Evolutionary conservation across 495 filamentous ascomycete species (phyloP).

Genomic region (Clavariopsis aquatica): DNA sequence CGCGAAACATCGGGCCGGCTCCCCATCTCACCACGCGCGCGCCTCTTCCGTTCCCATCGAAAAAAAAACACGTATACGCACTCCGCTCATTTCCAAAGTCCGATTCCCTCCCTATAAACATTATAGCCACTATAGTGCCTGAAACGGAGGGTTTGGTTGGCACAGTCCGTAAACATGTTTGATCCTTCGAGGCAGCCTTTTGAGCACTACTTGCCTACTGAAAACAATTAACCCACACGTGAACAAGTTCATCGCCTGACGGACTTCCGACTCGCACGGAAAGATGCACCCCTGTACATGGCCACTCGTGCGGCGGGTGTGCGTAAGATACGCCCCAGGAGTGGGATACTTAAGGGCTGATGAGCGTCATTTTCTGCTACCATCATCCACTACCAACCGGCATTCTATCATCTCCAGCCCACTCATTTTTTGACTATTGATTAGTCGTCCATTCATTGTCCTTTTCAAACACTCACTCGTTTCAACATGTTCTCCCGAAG

Average conservation of each 20-base stretch:
- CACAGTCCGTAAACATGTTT: neutral
- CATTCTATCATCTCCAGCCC: neutral
- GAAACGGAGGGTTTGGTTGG: neutral
- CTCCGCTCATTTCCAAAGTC: neutral
- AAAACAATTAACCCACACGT: neutral
- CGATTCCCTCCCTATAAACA: neutral
- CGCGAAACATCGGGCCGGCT: neutral
- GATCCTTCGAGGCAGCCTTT: neutral
- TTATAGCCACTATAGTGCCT: neutral
- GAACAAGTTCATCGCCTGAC: neutral
- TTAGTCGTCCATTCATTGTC: conserved; percentile 11
- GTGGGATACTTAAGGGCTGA: neutral
- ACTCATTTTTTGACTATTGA: conserved; percentile 2
- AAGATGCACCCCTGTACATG: neutral
- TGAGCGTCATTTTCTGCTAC: neutral
- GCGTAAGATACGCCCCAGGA: neutral
- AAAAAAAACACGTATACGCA: too few species aligned
- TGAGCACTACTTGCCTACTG: neutral
- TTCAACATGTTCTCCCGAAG: neutral
- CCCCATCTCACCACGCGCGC: neutral
- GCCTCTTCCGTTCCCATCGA: neutral
- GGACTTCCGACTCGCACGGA: neutral
- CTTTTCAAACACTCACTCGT: neutral
- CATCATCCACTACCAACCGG: neutral
- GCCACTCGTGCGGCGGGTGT: neutral